Evolutionary conservation across 78 protist genomes (phyloP).

Genomic region (Bodo saltans): DNA sequence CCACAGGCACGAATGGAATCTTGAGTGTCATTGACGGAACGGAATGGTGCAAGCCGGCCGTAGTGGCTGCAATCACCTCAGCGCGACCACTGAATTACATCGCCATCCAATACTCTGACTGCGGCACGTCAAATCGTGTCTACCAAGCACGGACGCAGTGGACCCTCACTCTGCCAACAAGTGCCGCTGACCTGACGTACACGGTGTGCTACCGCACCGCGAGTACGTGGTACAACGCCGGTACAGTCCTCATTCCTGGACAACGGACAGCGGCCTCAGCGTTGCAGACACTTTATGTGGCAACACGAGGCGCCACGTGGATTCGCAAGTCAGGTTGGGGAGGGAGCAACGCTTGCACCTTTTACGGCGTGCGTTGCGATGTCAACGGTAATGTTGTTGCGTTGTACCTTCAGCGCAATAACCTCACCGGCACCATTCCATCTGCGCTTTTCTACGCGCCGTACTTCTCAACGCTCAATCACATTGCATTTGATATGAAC

Average conservation of each 20-base stretch:
- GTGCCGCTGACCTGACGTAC: not conserved
- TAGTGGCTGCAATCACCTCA: not conserved
- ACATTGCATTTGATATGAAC: not conserved
- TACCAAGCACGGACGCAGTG: not conserved
- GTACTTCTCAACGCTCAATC: not conserved
- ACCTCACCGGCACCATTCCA: conserved; percentile 13
- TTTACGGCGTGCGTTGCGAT: conserved; percentile 7
- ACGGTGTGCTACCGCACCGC: not conserved
- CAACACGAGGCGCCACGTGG: conserved; percentile 1
- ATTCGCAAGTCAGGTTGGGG: not conserved
- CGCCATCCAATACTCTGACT: not conserved
- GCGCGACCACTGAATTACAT: not conserved
- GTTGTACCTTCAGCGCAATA: not conserved
- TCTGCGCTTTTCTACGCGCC: not conserved
- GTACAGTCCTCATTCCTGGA: not conserved
- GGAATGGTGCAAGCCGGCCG: conserved; percentile 4
- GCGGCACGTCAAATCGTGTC: not conserved
- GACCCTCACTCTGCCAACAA: conserved; percentile 17
- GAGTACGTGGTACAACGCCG: not conserved
- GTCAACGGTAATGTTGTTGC: not conserved
- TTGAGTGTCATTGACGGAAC: not conserved
- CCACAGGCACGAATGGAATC: not conserved
- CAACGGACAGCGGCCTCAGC: not conserved
- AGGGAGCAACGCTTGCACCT: not conserved
- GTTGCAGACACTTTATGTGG: not conserved